Evolutionary conservation across 257 asterid genomes (phyloP), one percentile per base, ranked within the genome.

Genomic region (Sherardia arvensis): DNA sequence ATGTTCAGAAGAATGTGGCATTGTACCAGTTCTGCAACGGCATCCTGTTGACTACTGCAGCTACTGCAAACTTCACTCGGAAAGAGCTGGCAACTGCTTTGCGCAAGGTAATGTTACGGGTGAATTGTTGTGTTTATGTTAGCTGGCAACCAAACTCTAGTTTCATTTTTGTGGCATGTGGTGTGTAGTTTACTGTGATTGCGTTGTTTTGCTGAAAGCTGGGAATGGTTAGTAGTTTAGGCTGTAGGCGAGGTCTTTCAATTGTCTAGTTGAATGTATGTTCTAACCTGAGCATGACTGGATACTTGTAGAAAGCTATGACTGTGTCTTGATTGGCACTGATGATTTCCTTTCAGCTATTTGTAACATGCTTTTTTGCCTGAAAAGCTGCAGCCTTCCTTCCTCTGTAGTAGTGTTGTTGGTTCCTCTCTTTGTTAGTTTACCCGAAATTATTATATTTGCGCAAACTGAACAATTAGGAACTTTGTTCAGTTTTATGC

Each of bases 71-170:
- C 72, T 90, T 84, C 78, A 93, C 96, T n/a, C 69, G 99, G 66
- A 95, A 96, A 64, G 99, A 93, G 78, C 99, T 93, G 14, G 99
- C 99, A 66, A 93, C 96, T 1, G 99, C 99, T 61, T 80, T 93
- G 80, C 78, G 97, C 18, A 93, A 93, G 95, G 97, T 48, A 7
- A 48, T 5, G 17, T 20, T 22, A 3, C 8, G 29, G 29, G 28
- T 29, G 4, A 38, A 29, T 9, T 48, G 4, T 18, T 7, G 38
- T 25, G 21, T 48, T 40, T 14, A 14, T 40, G 7, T 47, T n/a
- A n/a, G n/a, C n/a, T n/a, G 17, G 33, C 59, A n/a, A n/a, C n/a
- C n/a, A n/a, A n/a, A n/a, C n/a, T 43, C 17, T 63, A 4, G n/a
- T n/a, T 29, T 32, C 5, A 5, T 11, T 48, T n/a, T 36, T 25